Percentiles rank a stretch among this genome's conserved stretches.
These are phyloP conservation scores for Arachnomyces sp. DNA, from an alignment of 2,329 filamentous ascomycete species.

Conservation along the genomic window DNA sequence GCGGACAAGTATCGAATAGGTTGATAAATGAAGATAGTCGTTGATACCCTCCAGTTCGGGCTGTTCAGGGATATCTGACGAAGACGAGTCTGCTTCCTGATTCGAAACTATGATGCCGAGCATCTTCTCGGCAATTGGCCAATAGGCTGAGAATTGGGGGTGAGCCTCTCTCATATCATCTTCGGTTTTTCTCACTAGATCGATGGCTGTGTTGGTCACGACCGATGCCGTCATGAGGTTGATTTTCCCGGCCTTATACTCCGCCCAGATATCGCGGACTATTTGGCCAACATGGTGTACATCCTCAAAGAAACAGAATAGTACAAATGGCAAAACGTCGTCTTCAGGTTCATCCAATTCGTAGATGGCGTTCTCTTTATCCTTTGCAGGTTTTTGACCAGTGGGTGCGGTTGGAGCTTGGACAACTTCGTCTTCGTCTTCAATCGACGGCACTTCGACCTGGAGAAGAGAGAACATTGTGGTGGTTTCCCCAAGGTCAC, in stretches of 20 bases:
- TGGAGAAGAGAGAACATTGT: too few species aligned
- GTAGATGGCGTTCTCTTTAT: too few species aligned
- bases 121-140: constrained; percentile 9
- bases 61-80: constrained; percentile 6
- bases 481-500: too few species aligned
- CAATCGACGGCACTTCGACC: too few species aligned
- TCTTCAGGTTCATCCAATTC: too few species aligned
- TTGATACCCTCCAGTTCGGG: constrained; percentile 9
- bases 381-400: too few species aligned
- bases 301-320: too few species aligned
- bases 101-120: constrained; percentile 7
- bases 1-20: constrained; percentile 6
- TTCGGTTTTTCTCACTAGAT: constrained; percentile 18
- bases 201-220: constrained; percentile 20
- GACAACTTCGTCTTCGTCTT: too few species aligned
- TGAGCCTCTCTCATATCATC: constrained; percentile 17
- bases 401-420: too few species aligned
- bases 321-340: too few species aligned
- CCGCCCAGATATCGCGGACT: constrained; percentile 14
- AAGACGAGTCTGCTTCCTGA: constrained; percentile 5
- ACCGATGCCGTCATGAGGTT: constrained; percentile 20
- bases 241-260: constrained; percentile 12
- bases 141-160: constrained; percentile 10
- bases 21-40: constrained; percentile 10
- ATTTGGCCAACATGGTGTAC: too few species aligned